Conservation (phyloP, 345 rosid genomes). For the Nephelium lappaceum region DNA sequence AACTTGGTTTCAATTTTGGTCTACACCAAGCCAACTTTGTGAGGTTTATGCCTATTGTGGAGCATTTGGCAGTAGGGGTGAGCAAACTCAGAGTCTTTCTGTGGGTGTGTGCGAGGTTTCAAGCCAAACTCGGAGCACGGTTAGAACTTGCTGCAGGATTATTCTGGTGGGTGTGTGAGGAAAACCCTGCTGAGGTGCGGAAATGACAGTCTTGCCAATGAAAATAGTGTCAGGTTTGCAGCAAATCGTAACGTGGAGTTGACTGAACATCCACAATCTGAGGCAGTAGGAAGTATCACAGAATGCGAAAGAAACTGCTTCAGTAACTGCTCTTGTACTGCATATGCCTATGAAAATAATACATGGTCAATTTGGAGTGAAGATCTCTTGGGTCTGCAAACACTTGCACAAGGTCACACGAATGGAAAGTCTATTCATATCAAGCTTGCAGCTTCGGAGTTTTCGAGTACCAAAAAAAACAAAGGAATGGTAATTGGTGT, state of each 20-base stretch:
- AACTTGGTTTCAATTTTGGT: conserved; percentile 25
- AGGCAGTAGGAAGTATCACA: background rate
- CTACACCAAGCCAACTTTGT: conserved; percentile 13
- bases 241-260: background rate
- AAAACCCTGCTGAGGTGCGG: conserved; percentile 6
- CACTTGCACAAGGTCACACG: background rate
- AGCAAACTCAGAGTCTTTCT: conserved; percentile 21
- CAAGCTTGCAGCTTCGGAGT: conserved; percentile 22
- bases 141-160: conserved; percentile 27
- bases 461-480: conserved; percentile 40
- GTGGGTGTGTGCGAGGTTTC: conserved; percentile 35
- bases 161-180: conserved; percentile 30
- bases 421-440: conserved; percentile 10
- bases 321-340: conserved; percentile 35
- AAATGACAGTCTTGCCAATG: background rate
- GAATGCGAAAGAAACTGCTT: conserved; percentile 31
- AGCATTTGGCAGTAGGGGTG: conserved; percentile 22
- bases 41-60: conserved; percentile 31
- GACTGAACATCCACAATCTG: background rate
- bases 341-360: conserved; percentile 24
- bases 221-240: conserved; percentile 16
- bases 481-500: conserved; percentile 44
- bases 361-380: conserved; percentile 22
- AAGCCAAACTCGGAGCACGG: conserved; percentile 12
- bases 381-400: conserved; percentile 1